Base-by-base conservation (phyloP, 1,284 basidiomycete species). In the Cryptococcus sp. region DNA sequence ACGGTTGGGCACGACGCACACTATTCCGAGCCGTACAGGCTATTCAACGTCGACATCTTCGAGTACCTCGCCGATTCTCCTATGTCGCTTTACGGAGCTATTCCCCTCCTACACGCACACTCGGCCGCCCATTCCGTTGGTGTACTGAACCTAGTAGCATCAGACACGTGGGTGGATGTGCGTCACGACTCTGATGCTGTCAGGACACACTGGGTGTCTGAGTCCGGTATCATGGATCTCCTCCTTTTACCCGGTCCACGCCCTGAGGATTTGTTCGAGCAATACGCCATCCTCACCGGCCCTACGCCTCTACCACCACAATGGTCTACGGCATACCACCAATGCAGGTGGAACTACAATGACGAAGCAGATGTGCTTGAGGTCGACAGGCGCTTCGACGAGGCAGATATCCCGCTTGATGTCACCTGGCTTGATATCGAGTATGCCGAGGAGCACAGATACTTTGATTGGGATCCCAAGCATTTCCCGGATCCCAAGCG, bases 401-500 rank as follows among this genome's bases (percentile, higher is more conserved):
- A 92, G 66, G 89, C 88, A 40, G 91, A 96, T 70, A 93, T 98
- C 55, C 95, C 96, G 0, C 87, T 98, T 40, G 96, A 98, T 72
- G 93, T 96, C 7, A 89, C 98, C 72, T 99, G 96, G 96, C 85
- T 99, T 47, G 96, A 99, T 79, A 98, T 99, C 70, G 96, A 98
- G 77, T 95, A 96, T 75, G 83, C 93, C 0, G 87, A 90, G 56
- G 91, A 93, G 51, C 93, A 97, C 80, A 91, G 93, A 79, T 99
- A 98, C 83, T 94, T 98, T 78, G 91, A 98, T 58, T 99, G 96
- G 96, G 88, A 98, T 72, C 82, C 88, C 65, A 89, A 88, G 79
- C 84, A 83, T 45, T 99, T 99, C 86, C 91, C 93, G 10, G 89
- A 96, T 72, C 95, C 96, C 0, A 87, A 92, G 27, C 86, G 89